phyloP scores from a whole-genome alignment of 306 rosid genomes.

The Fragaria ananassa region DNA sequence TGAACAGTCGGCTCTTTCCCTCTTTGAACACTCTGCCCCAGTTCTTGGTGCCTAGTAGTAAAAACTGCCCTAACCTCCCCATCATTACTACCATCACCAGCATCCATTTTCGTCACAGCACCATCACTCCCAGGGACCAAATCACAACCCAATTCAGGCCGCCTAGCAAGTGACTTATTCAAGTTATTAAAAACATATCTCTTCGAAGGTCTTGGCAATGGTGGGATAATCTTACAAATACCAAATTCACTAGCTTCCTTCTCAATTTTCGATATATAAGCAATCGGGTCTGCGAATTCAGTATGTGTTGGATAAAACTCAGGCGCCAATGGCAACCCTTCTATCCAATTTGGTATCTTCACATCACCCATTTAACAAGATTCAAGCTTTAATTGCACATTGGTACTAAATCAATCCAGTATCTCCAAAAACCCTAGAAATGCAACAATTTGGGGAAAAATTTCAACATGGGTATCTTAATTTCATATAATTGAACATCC shows the following conservation, averaged over 20 bases:
- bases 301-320: constrained; percentile 94
- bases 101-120: constrained; percentile 32
- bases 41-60: constrained; percentile 93
- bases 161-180: constrained; percentile 76
- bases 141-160: constrained; percentile 55
- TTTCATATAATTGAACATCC: constrained; percentile 4
- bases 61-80: constrained; percentile 70
- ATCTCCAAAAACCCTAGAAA: constrained; percentile 57
- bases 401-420: constrained; percentile 30
- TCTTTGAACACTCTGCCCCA: constrained; percentile 66
- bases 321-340: constrained; percentile 87
- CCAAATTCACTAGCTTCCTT: constrained; percentile 88
- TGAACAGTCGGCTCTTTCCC: constrained; percentile 54
- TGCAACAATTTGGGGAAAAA: constrained; percentile 23
- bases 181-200: constrained; percentile 70
- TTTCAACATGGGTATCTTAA: constrained; percentile 24
- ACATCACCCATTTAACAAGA: constrained; percentile 66
- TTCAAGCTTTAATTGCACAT: constrained; percentile 20
- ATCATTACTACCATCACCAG: constrained; percentile 45
- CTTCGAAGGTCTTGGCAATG: constrained; percentile 87
- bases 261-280: constrained; percentile 95
- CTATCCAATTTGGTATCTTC: constrained; percentile 85
- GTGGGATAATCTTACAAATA: constrained; percentile 92
- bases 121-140: constrained; percentile 25
- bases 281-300: constrained; percentile 94